Conservation (phyloP, 805 yeast genomes). For the Zygosaccharomyces lentus region DNA sequence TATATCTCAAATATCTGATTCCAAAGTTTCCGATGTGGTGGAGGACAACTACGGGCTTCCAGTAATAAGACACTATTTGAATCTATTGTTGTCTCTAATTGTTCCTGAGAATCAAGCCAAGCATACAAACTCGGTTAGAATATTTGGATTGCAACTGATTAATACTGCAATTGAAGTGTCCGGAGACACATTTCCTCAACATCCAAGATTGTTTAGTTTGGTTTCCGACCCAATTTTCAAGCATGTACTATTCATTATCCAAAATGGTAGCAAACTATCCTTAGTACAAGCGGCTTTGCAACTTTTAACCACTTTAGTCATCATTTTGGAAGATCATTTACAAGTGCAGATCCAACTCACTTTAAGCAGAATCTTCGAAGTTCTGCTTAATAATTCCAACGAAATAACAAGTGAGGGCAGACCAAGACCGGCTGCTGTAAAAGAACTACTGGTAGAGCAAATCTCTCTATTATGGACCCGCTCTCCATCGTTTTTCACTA, state of each 20-base stretch:
- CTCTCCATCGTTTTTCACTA: conserved; percentile 70
- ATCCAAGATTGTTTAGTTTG: conserved; percentile 60
- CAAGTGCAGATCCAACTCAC: conserved; percentile 80
- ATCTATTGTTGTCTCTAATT: conserved; percentile 70
- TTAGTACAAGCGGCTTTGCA: conserved; percentile 72
- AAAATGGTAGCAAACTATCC: conserved; percentile 63
- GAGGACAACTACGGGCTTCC: conserved; percentile 60
- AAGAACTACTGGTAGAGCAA: conserved; percentile 82
- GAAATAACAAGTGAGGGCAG: conserved; percentile 19
- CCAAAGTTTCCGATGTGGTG: conserved; percentile 8
- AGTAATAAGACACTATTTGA: conserved; percentile 71
- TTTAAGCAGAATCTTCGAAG: conserved; percentile 56
- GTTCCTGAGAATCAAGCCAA: conserved; percentile 79
- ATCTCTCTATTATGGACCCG: conserved; percentile 78
- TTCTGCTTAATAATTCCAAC: conserved; percentile 37
- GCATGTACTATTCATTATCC: conserved; percentile 73
- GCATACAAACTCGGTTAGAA: conserved; percentile 82
- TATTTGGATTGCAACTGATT: conserved; percentile 72
- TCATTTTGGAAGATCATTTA: conserved; percentile 59
- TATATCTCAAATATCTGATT: neutral
- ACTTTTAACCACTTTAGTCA: conserved; percentile 65
- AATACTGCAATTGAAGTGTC: conserved; percentile 78
- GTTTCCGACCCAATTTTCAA: conserved; percentile 82
- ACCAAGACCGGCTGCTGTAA: conserved; percentile 42
- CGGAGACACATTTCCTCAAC: conserved; percentile 56